These are phyloP conservation scores for Plasmodium berghei DNA, from an alignment of 169 alveolate species.

Conservation along the genomic window DNA sequence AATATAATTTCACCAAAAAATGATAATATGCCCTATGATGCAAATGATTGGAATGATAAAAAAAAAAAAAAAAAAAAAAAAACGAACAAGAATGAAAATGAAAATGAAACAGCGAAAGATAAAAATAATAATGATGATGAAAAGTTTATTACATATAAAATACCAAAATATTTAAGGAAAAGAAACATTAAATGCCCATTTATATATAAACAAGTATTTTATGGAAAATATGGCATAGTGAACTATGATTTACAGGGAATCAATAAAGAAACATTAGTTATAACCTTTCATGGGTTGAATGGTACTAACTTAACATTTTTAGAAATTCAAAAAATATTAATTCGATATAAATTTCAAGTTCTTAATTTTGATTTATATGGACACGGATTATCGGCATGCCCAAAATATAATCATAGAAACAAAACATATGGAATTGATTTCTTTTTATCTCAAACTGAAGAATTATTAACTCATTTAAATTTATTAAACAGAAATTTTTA, in stretches of 20 bases:
- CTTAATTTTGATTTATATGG: slow-evolving; percentile 87
- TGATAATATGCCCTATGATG: not conserved
- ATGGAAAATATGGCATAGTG: slow-evolving; percentile 82
- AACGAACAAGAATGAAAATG: slow-evolving; percentile 3
- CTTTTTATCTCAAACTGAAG: slow-evolving; percentile 85
- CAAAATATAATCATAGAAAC: slow-evolving; percentile 81
- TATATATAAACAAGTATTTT: slow-evolving; percentile 77
- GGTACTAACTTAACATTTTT: slow-evolving; percentile 85
- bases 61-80: slow-evolving; percentile 8
- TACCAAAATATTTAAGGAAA: slow-evolving; percentile 82
- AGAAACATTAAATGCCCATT: slow-evolving; percentile 83
- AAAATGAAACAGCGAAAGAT: not conserved
- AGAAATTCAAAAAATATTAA: slow-evolving; percentile 77
- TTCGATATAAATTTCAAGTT: slow-evolving; percentile 79
- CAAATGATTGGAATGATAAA: not conserved
- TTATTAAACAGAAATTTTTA: slow-evolving; percentile 77
- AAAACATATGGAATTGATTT: slow-evolving; percentile 82
- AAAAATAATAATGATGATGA: slow-evolving; percentile 2
- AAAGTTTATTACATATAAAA: slow-evolving; percentile 66
- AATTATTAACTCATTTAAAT: slow-evolving; percentile 77
- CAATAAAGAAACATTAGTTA: slow-evolving; percentile 75
- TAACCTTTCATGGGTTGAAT: slow-evolving; percentile 87
- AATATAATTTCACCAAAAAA: slow-evolving; percentile 32
- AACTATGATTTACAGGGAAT: slow-evolving; percentile 82
- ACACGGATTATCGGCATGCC: slow-evolving; percentile 86